These are phyloP conservation scores for Claviceps spartinae DNA, from an alignment of 2,329 filamentous ascomycete species.

Conservation along the genomic window DNA sequence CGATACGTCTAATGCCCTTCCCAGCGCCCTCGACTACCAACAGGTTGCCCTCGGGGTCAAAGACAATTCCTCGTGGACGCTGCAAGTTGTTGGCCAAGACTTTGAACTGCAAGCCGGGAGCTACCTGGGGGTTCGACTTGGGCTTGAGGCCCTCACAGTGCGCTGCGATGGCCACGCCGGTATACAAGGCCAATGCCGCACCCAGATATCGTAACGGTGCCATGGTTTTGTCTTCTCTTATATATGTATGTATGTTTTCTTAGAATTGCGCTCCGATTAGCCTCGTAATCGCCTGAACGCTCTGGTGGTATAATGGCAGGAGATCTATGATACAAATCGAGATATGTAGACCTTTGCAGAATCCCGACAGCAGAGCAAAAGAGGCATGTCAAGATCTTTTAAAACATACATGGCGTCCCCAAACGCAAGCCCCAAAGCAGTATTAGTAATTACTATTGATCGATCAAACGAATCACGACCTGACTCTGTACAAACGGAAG, in stretches of 20 bases:
- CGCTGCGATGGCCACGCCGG: conserved; percentile 1
- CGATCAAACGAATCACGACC: no score
- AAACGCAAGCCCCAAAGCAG: no score
- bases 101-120: conserved; percentile 14
- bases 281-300: no score
- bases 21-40: conserved; percentile 20
- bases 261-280: no score
- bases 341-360: no score
- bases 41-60: conserved; percentile 23
- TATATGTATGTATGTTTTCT: neutral
- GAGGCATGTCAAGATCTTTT: no score
- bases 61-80: conserved; percentile 19
- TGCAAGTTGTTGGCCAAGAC: conserved; percentile 14
- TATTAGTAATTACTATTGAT: no score
- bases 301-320: no score
- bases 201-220: neutral
- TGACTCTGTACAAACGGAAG: no score
- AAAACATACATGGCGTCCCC: no score
- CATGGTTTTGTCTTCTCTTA: neutral
- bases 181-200: neutral
- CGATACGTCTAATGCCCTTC: conserved; percentile 20
- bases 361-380: no score
- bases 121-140: conserved; percentile 9
- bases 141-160: conserved; percentile 6
- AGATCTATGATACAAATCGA: no score